phyloP scores from a whole-genome alignment of 345 rosid genomes.

The Dipteronia dyeriana region DNA sequence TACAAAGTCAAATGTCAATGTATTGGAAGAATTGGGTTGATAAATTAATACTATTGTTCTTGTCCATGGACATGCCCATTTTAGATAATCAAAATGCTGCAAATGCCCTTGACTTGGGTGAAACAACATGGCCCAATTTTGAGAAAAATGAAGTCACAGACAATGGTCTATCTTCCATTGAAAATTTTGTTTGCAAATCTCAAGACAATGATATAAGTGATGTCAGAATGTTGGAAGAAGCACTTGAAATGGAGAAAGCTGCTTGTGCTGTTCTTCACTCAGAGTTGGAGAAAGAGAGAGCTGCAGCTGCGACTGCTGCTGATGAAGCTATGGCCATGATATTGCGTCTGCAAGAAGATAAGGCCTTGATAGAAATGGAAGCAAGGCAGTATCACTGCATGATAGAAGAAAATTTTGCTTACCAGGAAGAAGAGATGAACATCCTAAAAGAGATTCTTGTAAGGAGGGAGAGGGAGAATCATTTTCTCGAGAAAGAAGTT shows the following conservation, averaged over 20 bases:
- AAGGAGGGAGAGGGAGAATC: slow-evolving; percentile 73
- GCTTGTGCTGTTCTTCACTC: slow-evolving; percentile 44
- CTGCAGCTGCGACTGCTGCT: slow-evolving; percentile 78
- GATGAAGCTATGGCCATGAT: slow-evolving; percentile 98
- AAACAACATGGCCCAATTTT: slow-evolving; percentile 25
- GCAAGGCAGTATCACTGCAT: slow-evolving; percentile 82
- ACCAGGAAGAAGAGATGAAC: slow-evolving; percentile 84
- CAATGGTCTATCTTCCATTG: slow-evolving; percentile 28
- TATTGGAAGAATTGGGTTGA: slow-evolving; percentile 14
- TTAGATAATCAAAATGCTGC: slow-evolving; percentile 36
- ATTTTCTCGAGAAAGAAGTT: slow-evolving; percentile 76
- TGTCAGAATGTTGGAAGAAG: slow-evolving; percentile 49
- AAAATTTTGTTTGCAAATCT: slow-evolving; percentile 13
- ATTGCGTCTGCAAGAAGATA: slow-evolving; percentile 72
- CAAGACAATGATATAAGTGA: slow-evolving; percentile 30
- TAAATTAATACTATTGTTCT: slow-evolving; percentile 24
- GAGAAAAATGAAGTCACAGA: slow-evolving; percentile 29
- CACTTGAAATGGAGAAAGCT: slow-evolving; percentile 55
- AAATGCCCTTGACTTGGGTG: too few relatives aligned
- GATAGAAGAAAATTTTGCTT: slow-evolving; percentile 82
- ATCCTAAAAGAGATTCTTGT: slow-evolving; percentile 81
- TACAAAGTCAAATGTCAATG: neutral
- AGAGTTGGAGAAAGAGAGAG: slow-evolving; percentile 85
- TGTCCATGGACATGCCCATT: slow-evolving; percentile 15
- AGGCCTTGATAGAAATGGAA: slow-evolving; percentile 84